Conservation (phyloP, 2,329 filamentous ascomycete species). For the Talaromyces piceae region DNA sequence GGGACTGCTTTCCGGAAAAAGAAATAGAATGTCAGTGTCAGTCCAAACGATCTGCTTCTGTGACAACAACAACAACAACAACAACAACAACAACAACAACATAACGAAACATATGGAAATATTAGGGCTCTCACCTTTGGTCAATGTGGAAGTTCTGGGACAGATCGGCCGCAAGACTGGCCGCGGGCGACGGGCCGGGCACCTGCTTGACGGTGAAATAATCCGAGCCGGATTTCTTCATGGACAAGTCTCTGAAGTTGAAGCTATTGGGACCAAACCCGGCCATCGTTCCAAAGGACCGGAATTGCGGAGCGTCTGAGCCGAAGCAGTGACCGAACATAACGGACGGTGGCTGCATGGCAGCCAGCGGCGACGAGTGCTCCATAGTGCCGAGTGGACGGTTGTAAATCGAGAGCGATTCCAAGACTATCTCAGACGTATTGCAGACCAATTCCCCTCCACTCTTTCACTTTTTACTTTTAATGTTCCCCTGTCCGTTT, state of each 20-base stretch:
- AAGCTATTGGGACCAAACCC: constrained; percentile 58
- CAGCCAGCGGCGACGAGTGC: constrained; percentile 86
- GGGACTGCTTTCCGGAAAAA: constrained; percentile 61
- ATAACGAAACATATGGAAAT: too few species aligned
- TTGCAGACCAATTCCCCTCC: constrained; percentile 7
- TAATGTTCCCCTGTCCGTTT: neutral
- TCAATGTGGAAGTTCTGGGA: constrained; percentile 97
- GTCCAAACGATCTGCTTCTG: too few species aligned
- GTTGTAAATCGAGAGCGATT: neutral
- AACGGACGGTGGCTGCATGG: constrained; percentile 70
- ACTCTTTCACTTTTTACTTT: too few species aligned
- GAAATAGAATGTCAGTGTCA: too few species aligned
- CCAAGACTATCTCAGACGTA: constrained; percentile 12
- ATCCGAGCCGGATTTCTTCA: constrained; percentile 61
- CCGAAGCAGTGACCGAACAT: constrained; percentile 57
- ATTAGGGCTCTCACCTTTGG: constrained; percentile 70
- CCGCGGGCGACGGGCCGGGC: constrained; percentile 80
- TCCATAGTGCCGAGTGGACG: constrained; percentile 55
- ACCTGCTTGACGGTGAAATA: constrained; percentile 76
- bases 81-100: too few species aligned
- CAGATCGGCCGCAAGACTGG: constrained; percentile 84
- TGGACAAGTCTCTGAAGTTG: constrained; percentile 68
- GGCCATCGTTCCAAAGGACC: constrained; percentile 46
- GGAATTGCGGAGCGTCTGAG: constrained; percentile 48
- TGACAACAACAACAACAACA: too few species aligned